Evolutionary conservation across 1,284 basidiomycete species (phyloP), one percentile per base, ranked within the genome.

Genomic region (Spongispora temasekensis): DNA sequence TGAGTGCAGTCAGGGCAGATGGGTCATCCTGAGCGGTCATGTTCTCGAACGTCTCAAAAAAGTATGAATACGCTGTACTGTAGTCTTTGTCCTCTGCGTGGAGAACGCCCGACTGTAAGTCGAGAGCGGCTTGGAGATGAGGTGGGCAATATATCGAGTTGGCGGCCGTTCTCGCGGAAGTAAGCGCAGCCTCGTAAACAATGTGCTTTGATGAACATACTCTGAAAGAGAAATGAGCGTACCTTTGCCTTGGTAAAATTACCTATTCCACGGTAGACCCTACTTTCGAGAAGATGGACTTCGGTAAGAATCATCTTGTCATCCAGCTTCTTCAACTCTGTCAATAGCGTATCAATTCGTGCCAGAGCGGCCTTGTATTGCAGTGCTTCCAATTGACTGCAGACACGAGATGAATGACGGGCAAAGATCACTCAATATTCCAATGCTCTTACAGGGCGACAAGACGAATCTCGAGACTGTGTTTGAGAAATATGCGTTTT

Each of bases 31-130:
- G 85, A 5, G 83, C 68, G 56, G 82, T 84, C 64, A 91, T 71
- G 65, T 84, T 89, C 74, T 99, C 97, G 66, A 98, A 97, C 3
- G 95, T 91, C 77, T 99, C 97, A 68, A 94, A 96, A 78, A 98
- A 98, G 81, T 99, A 99, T 1, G 94, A 97, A 75, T 98, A 98
- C 42, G 89, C 97, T 1, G 96, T 99, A 61, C 88, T 96, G 76
- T 98, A 98, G 75, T 99, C 97, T 72, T 97, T 98, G 75, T 98
- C 97, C 67, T 98, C 95, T 0, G 97, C 95, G 68, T 98, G 95
- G 17, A 98, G 82, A 30, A 97, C 85, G 17, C 97, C 93, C 32
- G 90, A 90, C 74, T 98, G 96, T 46, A 98, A 85, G 73, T 98
- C 97, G 34, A 98, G 87, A 35, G 92, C 85, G 2, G 95, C 92